Conservation (phyloP, 345 rosid species). For the Eucalyptus caleyi region DNA sequence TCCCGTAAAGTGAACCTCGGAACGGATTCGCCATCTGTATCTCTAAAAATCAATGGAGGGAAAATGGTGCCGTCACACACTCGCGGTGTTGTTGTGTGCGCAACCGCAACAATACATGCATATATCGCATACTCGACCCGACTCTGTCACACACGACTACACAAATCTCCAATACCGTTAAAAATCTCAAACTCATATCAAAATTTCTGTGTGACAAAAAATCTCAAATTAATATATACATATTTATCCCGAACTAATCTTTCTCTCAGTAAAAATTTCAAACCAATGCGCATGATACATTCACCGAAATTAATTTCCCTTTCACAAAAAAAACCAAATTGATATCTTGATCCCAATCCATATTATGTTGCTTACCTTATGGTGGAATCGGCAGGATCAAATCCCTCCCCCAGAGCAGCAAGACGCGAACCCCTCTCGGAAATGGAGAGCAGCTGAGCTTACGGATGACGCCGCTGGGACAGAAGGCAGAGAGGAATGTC, state of each 20-base stretch:
- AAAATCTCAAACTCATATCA: neutral
- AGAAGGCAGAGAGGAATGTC: no score
- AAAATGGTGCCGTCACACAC: constrained; percentile 33
- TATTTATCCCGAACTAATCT: neutral
- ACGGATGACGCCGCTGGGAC: no score
- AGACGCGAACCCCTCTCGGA: no score
- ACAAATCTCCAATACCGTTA: neutral
- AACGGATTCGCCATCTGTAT: constrained; percentile 9
- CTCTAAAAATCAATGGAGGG: constrained; percentile 39
- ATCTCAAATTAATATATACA: neutral
- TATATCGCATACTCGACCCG: neutral
- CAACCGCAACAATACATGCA: neutral
- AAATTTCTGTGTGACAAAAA: no score
- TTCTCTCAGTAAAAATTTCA: no score
- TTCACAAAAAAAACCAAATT: neutral
- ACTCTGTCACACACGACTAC: neutral
- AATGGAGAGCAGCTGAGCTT: no score
- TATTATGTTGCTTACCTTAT: no score
- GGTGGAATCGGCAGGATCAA: no score
- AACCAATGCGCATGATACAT: neutral
- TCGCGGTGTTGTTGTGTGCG: neutral
- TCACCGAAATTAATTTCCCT: neutral
- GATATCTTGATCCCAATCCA: neutral
- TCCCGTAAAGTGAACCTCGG: constrained; percentile 28
- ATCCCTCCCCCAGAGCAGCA: no score